Conservation (phyloP, 495 filamentous ascomycete genomes). For the Platismatia glauca region DNA sequence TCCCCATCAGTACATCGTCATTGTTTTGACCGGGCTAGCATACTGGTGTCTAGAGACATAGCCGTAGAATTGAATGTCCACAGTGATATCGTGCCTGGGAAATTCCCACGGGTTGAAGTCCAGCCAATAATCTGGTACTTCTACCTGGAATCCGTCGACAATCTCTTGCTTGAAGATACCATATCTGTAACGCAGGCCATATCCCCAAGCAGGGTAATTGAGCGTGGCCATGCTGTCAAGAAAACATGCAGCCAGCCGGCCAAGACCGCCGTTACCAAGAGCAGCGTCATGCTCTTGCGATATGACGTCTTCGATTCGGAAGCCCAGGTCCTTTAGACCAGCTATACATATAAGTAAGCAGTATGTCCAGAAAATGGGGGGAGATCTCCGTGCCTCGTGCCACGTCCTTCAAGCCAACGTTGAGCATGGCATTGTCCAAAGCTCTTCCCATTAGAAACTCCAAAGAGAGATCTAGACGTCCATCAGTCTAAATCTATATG, state of each 20-base stretch:
- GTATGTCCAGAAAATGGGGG: neutral
- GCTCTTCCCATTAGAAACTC: constrained; percentile 97
- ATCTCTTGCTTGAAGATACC: constrained; percentile 99
- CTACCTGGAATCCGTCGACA: constrained; percentile 92
- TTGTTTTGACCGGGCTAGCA: constrained; percentile 12
- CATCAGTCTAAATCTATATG: constrained; percentile 8
- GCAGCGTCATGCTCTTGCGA: constrained; percentile 93
- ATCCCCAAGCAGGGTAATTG: constrained; percentile 95
- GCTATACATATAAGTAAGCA: constrained; percentile 35
- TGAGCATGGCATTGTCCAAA: constrained; percentile 97
- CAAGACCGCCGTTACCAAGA: constrained; percentile 90
- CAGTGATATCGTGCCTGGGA: constrained; percentile 84
- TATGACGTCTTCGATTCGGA: constrained; percentile 94
- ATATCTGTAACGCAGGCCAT: constrained; percentile 89
- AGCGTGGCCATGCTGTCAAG: constrained; percentile 90
- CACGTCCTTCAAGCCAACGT: constrained; percentile 76
- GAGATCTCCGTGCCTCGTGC: constrained; percentile 53
- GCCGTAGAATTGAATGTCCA: constrained; percentile 95
- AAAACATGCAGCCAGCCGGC: constrained; percentile 91
- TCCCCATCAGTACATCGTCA: neutral
- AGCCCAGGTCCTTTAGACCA: constrained; percentile 80
- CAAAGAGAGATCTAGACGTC: constrained; percentile 61
- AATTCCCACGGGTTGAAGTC: constrained; percentile 99
- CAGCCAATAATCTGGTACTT: constrained; percentile 97
- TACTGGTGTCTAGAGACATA: constrained; percentile 58